phyloP scores from a whole-genome alignment of 768 basidiomycete species.

The Tricholoma matsutake region DNA sequence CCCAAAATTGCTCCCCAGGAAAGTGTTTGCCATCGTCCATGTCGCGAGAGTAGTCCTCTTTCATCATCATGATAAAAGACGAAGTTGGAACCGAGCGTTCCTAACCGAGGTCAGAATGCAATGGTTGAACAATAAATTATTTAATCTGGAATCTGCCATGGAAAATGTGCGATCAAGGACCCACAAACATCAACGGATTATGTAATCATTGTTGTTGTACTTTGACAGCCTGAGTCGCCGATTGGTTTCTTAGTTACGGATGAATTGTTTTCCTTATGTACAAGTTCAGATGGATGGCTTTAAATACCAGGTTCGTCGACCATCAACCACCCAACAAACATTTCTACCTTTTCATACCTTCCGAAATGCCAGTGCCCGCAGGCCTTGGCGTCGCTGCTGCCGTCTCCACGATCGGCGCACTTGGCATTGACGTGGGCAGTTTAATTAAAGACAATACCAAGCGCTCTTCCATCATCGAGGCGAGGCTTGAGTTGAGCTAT shows the following conservation, averaged over 20 bases:
- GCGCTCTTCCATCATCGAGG: not conserved
- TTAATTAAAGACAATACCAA: not conserved
- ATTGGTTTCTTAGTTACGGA: not conserved
- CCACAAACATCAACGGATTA: not conserved
- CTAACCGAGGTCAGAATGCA: not conserved
- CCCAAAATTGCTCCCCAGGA: constrained; percentile 15
- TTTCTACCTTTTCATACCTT: not conserved
- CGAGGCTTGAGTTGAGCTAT: not conserved
- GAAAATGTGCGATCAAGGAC: not conserved
- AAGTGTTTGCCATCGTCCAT: not conserved
- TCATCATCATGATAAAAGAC: not conserved
- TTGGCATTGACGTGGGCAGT: not conserved
- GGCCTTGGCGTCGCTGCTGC: not conserved
- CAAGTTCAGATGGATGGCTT: not conserved
- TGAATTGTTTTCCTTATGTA: not conserved
- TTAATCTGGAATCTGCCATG: not conserved
- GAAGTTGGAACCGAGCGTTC: not conserved
- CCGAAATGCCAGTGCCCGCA: not conserved
- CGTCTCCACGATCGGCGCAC: not conserved
- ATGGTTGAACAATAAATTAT: not conserved
- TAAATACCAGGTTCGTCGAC: not conserved
- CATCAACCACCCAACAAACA: too few relatives aligned
- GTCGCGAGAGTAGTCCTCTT: not conserved
- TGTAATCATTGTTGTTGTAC: not conserved
- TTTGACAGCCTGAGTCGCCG: too few relatives aligned